A percentile compares a stretch with the other conserved stretches of the same genome.
These are phyloP conservation scores for Podaxis pistillaris DNA, from an alignment of 768 basidiomycete species.

Conservation along the genomic window DNA sequence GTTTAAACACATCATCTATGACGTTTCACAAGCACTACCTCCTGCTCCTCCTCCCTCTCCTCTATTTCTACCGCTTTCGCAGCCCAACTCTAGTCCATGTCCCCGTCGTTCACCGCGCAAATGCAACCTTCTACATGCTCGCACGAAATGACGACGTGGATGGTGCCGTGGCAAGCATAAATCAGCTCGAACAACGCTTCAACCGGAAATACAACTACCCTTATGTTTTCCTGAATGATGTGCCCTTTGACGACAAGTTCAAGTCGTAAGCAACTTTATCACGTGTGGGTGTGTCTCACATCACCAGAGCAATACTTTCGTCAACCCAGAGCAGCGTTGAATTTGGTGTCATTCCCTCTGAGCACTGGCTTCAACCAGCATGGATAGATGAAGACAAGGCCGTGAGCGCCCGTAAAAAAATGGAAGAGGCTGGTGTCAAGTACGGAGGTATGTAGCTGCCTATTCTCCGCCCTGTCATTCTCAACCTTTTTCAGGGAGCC, in stretches of 20 bases:
- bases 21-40: neutral
- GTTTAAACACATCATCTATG: slow-evolving; percentile 7
- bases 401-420: slow-evolving; percentile 49
- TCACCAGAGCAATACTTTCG: slow-evolving; percentile 23
- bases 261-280: slow-evolving; percentile 44
- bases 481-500: slow-evolving; percentile 31
- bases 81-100: neutral
- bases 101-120: slow-evolving; percentile 20
- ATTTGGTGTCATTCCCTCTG: slow-evolving; percentile 65
- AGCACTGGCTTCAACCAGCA: slow-evolving; percentile 76
- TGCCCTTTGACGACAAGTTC: slow-evolving; percentile 74
- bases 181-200: slow-evolving; percentile 78
- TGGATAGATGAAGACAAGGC: slow-evolving; percentile 78
- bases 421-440: slow-evolving; percentile 50
- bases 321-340: slow-evolving; percentile 29
- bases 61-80: neutral
- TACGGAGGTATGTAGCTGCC: slow-evolving; percentile 35
- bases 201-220: slow-evolving; percentile 80
- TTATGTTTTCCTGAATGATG: slow-evolving; percentile 89
- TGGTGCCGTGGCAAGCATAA: slow-evolving; percentile 62
- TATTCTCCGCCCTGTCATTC: neutral
- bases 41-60: neutral
- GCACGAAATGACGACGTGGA: slow-evolving; percentile 64
- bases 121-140: slow-evolving; percentile 46
- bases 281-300: neutral